Base-by-base conservation (phyloP, 352 stramenopile species). In the Stramenopiles sp. region DNA sequence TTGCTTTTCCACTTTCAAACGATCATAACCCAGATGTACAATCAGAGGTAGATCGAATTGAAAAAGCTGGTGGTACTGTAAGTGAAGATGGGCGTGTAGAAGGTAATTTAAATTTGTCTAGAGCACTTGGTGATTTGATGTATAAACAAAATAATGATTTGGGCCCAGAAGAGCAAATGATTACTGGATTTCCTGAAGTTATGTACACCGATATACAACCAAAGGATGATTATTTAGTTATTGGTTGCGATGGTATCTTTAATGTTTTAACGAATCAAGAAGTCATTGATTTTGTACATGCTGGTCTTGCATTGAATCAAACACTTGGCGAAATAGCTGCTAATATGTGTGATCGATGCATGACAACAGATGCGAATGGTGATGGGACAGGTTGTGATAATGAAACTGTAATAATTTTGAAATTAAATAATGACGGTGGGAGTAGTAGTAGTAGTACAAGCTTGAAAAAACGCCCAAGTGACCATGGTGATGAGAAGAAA, bases 241-340 rank as follows among this genome's bases (percentile, higher is more conserved):
- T 96, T 0, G 91, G 91, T 0, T 96, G 91, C 81, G 91, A 96
- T 81, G 91, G 91, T 0, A 84, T 96, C 31, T 96, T 91, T 90
- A 91, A 96, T 81, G 93, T 90, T 7, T 93, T 96, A 80, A 94
- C 85, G 73, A 96, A 90, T 84, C 91, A 95, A 81, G 90, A 96
- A 69, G 91, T 93, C 1, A 89, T 95, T 1, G 87, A 89, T 74
- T 88, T 92, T 78, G 88, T 95, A 6, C 83, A 84, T 6, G 86
- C 90, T 63, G 87, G 88, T 69, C 33, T 94, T 79, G 83, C 82
- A 7, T 86, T 91, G 84, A 86, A 88, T 7, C 0, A 0, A 1
- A 30, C 63, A 23, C 65, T 80, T 79, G 78, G 74, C 13, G 74
- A 32, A 30, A 78, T 69, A 0, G 73, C 63, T 0, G 79, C 73